These are phyloP conservation scores for Thermomucor indicae-seudaticae DNA, from an alignment of 371 early-diverging fungal species.

Conservation along the genomic window DNA sequence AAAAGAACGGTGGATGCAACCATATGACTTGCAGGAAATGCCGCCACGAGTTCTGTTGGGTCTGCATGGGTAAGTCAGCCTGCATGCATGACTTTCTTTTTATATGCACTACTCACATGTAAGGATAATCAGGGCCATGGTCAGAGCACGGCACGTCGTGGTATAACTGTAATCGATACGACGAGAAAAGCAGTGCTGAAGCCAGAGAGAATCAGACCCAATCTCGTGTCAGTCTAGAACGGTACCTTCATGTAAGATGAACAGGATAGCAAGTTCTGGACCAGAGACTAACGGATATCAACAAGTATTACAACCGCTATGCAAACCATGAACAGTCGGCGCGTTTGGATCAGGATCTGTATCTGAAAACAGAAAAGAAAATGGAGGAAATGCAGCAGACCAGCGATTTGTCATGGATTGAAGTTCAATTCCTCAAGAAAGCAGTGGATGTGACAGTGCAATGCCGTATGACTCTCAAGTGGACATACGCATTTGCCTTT, in stretches of 20 bases:
- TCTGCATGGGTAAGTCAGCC: constrained; percentile 54
- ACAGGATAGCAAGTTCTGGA: not conserved
- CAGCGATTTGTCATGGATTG: constrained; percentile 94
- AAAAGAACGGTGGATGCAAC: constrained; percentile 97
- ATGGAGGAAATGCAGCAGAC: constrained; percentile 95
- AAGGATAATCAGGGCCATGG: constrained; percentile 78
- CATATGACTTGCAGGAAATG: constrained; percentile 93
- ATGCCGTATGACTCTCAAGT: constrained; percentile 89
- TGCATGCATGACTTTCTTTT: not conserved
- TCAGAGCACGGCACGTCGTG: constrained; percentile 89
- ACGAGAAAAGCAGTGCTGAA: constrained; percentile 77
- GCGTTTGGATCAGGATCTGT: constrained; percentile 83
- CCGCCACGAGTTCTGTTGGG: constrained; percentile 87
- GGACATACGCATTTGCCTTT: constrained; percentile 97
- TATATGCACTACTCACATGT: too few species aligned
- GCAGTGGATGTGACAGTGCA: constrained; percentile 87
- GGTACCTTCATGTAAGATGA: constrained; percentile 85
- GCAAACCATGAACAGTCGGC: constrained; percentile 96
- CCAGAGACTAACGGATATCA: not conserved
- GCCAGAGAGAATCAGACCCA: constrained; percentile 82
- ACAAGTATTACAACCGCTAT: constrained; percentile 92
- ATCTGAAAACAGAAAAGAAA: constrained; percentile 85
- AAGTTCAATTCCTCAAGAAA: constrained; percentile 93
- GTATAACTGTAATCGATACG: constrained; percentile 91
- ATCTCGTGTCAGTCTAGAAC: constrained; percentile 84